Percentiles rank a stretch among this genome's conserved stretches.
These are phyloP conservation scores for Trichoderma sp. DNA, from an alignment of 2,329 filamentous ascomycete species.

Conservation along the genomic window DNA sequence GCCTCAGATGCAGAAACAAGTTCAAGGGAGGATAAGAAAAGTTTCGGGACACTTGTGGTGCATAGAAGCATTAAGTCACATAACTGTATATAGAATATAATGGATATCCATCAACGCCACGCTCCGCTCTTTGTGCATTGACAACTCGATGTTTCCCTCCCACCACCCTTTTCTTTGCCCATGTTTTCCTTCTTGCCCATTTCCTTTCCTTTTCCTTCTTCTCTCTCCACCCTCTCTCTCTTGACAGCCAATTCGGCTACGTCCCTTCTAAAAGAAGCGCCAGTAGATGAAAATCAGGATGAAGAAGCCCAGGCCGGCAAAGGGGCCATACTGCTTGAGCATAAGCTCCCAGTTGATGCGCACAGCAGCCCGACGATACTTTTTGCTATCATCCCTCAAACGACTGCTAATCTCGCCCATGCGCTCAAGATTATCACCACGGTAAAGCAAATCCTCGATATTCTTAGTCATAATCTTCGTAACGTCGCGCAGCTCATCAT, in stretches of 20 bases:
- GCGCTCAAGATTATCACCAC: constrained; percentile 89
- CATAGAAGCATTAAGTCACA: constrained; percentile 25
- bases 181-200: background rate
- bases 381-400: constrained; percentile 87
- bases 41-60: constrained; percentile 5
- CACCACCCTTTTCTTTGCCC: background rate
- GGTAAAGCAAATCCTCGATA: constrained; percentile 94
- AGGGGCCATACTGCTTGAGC: constrained; percentile 93
- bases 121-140: constrained; percentile 19
- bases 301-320: constrained; percentile 78
- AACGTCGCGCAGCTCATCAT: constrained; percentile 95
- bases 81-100: constrained; percentile 29
- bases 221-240: background rate
- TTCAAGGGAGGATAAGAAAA: background rate
- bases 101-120: constrained; percentile 23
- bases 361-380: constrained; percentile 89
- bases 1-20: background rate
- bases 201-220: background rate
- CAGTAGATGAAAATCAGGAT: constrained; percentile 87
- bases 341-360: constrained; percentile 98
- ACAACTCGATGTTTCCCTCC: background rate
- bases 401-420: constrained; percentile 95
- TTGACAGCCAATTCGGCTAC: background rate
- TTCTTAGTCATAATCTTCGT: constrained; percentile 99
- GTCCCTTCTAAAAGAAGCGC: constrained; percentile 74